Percentiles rank a stretch among this genome's conserved stretches.
phyloP scores from a whole-genome alignment of 805 yeast species.

The Metschnikowia reukaufii region DNA sequence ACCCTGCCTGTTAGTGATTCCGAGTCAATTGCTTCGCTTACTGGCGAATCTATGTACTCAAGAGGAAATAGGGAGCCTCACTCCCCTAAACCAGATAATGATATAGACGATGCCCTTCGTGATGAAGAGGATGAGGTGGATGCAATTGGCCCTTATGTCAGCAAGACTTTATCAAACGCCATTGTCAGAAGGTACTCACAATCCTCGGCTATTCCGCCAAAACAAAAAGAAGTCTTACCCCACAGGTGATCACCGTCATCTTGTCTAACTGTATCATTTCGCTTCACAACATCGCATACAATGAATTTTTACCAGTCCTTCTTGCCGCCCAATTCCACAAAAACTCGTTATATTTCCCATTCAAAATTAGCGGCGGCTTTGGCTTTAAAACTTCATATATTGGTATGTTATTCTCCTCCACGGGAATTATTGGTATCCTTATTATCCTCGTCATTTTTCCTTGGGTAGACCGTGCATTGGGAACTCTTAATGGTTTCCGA shows the following conservation, averaged over 20 bases:
- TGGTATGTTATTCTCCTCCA: slow-evolving; percentile 36
- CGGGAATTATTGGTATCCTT: slow-evolving; percentile 38
- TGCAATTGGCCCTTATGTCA: slow-evolving; percentile 9
- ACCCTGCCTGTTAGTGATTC: slow-evolving; percentile 1
- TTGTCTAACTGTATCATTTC: slow-evolving; percentile 36
- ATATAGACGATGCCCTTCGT: not conserved
- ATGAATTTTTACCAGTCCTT: slow-evolving; percentile 39
- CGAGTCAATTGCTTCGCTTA: slow-evolving; percentile 1
- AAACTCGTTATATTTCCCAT: slow-evolving; percentile 32
- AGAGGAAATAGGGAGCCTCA: not conserved
- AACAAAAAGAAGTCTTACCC: slow-evolving; percentile 22
- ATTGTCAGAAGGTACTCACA: slow-evolving; percentile 18
- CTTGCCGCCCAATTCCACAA: slow-evolving; percentile 32
- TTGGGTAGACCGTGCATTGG: slow-evolving; percentile 31
- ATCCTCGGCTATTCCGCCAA: slow-evolving; percentile 6
- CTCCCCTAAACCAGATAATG: not conserved
- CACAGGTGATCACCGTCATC: slow-evolving; percentile 32
- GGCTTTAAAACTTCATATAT: slow-evolving; percentile 33
- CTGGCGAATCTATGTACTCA: not conserved
- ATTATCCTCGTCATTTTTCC: slow-evolving; percentile 35
- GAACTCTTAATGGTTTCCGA: slow-evolving; percentile 32
- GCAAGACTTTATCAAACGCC: slow-evolving; percentile 14
- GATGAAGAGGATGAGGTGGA: slow-evolving; percentile 11
- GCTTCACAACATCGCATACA: slow-evolving; percentile 33
- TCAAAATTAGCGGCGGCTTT: slow-evolving; percentile 38